phyloP scores from a whole-genome alignment of 768 basidiomycete species.

The Baorangia bicolor region DNA sequence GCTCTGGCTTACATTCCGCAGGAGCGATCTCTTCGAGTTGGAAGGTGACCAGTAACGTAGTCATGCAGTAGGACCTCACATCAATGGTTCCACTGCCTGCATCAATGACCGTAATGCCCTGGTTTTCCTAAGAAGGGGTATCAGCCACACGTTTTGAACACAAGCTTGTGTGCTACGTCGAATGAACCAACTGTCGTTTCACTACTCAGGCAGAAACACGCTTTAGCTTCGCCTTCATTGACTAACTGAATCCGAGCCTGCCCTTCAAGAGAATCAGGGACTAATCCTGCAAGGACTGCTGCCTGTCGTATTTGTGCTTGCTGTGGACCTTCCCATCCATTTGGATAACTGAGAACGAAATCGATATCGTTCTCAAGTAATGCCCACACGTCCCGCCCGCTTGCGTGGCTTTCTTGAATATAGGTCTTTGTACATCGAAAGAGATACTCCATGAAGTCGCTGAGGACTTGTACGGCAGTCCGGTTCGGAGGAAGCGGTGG shows the following conservation, averaged over 20 bases:
- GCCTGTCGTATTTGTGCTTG: too few species aligned
- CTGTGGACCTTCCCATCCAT: too few species aligned
- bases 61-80: conserved; percentile 51
- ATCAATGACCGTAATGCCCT: conserved; percentile 56
- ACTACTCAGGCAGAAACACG: too few species aligned
- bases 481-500: conserved; percentile 43
- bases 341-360: conserved; percentile 47
- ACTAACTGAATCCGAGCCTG: too few species aligned
- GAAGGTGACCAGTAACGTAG: conserved; percentile 31
- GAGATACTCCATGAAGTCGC: too few species aligned
- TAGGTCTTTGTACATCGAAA: too few species aligned
- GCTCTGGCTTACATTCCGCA: conserved; percentile 37
- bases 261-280: conserved; percentile 36
- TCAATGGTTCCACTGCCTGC: conserved; percentile 65
- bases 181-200: conserved; percentile 31
- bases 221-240: too few species aligned
- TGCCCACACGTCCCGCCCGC: conserved; percentile 40
- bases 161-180: conserved; percentile 12
- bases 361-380: conserved; percentile 41
- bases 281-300: conserved; percentile 39
- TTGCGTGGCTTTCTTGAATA: conserved; percentile 44
- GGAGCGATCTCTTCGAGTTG: conserved; percentile 55
- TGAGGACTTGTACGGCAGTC: too few species aligned
- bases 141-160: background rate
- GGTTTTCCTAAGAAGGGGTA: conserved; percentile 33